Base-by-base conservation (phyloP, 352 stramenopile genomes). In the Pythium sp. region DNA sequence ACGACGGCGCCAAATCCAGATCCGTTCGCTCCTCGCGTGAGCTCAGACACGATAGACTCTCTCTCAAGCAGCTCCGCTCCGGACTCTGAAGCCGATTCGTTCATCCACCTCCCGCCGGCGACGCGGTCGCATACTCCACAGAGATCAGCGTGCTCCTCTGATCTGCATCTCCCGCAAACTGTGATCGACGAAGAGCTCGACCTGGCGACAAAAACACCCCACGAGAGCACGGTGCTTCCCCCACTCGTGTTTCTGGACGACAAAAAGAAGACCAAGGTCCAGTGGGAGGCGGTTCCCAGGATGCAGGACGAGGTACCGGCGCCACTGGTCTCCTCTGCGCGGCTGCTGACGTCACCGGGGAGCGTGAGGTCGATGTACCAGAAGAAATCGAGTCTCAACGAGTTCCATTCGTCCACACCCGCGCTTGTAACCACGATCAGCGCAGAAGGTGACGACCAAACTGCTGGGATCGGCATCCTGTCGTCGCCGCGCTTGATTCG, bases 231-330 rank as follows among this genome's bases (percentile, higher is more conserved):
- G 0, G 64, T 69, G 24, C 58, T 70, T 32, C 58, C 65, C 15
- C 58, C 57, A 56, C 58, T 70, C 28, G 65, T 66, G 65, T 62
- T 70, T 32, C 36, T 36, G 26, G 58, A 66, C 58, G 58, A 70
- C 46, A 61, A 47, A 47, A 65, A 65, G 38, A 62, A 47, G 15
- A 3, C 32, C 22, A 57, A 61, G 36, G 34, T 47, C 24, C 38
- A 65, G 58, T 30, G 34, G 46, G 58, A 70, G 28, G 15, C 43
- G 15, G 15, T 47, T 51, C 14, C 47, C 5, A 51, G 43, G 43
- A 70, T 70, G 65, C 43, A 65, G 64, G 15, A 59, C 12, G 41
- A 64, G 32, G 26, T 5, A 36, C 3, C 14, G 2, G 12, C 9
- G 43, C 30, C 32, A 34, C 51, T 34, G 26, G 8, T 18, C 15